Evolutionary conservation across 2,329 filamentous ascomycete genomes (phyloP), one percentile per base, ranked within the genome.

Genomic region (Mollisiaceae sp.): DNA sequence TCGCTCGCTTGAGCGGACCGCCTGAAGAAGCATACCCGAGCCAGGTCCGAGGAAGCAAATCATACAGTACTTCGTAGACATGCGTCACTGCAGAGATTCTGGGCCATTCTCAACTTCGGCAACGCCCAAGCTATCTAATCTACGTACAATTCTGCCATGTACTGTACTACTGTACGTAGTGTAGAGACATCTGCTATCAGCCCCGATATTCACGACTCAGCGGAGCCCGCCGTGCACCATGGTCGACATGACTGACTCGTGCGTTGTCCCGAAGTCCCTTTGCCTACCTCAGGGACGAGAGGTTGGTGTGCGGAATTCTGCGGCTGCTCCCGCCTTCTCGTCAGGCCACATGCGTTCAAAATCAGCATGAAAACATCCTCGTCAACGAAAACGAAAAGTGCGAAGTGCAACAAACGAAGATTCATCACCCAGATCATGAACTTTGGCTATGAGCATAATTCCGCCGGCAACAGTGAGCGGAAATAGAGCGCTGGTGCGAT

Each of bases 401-500:
- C 22, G 50, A 54, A 11, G 11, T 54, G 50, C 50, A 54, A 54
- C 50, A 54, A 50, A 54, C n/a, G 8, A 50, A 22, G 5, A 20
- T 9, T 32, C 27, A 11, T 24, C 22, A 22, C 45, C 4, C 15
- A 24, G 5, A 35, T 15, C 14, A 24, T 18, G 15, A 3, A 32
- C 22, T 24, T 32, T 18, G 24, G 9, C 14, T 2, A 24, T 15
- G 24, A 11, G 11, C n/a, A 24, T 32, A 54, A 15, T 32, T 54
- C 50, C 50, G 50, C 8, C 50, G 50, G 50, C 50, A 54, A 54
- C 50, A 54, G 14, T 32, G 50, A 54, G 50, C 50, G 50, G 50
- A 54, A 54, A 54, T 54, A 54, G 50, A 11, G 24, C 50, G 50
- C 50, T 18, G 50, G 32, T 54, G 22, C 50, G 50, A 54, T 35